Evolutionary conservation across 306 rosid species (phyloP).

Genomic region (Ormosia semicastrata): DNA sequence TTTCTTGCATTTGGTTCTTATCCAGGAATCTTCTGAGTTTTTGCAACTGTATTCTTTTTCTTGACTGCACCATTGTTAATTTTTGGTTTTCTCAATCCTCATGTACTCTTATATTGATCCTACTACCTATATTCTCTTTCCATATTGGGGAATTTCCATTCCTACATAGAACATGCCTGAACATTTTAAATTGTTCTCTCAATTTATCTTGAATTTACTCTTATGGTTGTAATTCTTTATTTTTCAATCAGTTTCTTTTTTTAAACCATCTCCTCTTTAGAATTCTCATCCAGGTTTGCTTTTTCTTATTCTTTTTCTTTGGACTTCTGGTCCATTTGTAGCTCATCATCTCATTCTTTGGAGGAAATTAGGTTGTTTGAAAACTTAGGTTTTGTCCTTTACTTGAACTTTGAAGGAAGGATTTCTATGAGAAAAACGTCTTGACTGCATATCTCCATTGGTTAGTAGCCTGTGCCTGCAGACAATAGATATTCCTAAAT

Average conservation of each 20-base stretch:
- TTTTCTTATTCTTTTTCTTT: background rate
- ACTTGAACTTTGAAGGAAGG: background rate
- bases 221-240: background rate
- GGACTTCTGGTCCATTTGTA: background rate
- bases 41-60: background rate
- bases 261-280: background rate
- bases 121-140: background rate
- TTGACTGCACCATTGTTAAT: background rate
- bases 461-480: background rate
- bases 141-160: background rate
- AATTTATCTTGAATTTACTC: background rate
- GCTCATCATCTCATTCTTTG: background rate
- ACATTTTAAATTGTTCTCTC: background rate
- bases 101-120: background rate
- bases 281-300: background rate
- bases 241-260: background rate
- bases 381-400: background rate
- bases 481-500: background rate
- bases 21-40: background rate
- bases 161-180: background rate
- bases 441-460: background rate
- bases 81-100: background rate
- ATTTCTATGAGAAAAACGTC: background rate
- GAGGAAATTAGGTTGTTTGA: background rate
- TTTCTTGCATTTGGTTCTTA: background rate